Percentiles rank a stretch among this genome's conserved stretches.
Conservation (phyloP, 164 flowering plant genomes). For the Macadamia integrifolia region DNA sequence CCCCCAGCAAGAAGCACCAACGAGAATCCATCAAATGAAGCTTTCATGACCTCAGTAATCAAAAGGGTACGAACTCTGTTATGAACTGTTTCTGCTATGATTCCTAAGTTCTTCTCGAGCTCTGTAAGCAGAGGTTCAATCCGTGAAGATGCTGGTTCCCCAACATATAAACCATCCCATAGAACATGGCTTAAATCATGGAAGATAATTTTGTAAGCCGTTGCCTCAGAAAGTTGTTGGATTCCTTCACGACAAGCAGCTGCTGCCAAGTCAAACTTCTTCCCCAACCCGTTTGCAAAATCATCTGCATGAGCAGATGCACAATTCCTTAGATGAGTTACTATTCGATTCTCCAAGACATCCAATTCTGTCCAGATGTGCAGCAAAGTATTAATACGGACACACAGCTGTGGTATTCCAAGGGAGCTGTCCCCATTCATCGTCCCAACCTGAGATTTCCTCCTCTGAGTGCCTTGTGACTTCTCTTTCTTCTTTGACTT, state of each 20-base stretch:
- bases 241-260: conserved; percentile 71
- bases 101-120: conserved; percentile 57
- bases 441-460: conserved; percentile 57
- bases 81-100: conserved; percentile 53
- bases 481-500: conserved; percentile 83
- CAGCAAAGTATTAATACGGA: conserved; percentile 78
- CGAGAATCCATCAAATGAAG: conserved; percentile 81
- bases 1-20: conserved; percentile 87
- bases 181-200: conserved; percentile 60
- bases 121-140: conserved; percentile 68
- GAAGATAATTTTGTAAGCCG: conserved; percentile 72
- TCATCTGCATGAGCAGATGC: conserved; percentile 34
- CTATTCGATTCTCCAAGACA: conserved; percentile 43
- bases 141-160: conserved; percentile 54
- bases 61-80: conserved; percentile 59
- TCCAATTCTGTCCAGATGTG: conserved; percentile 57
- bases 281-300: conserved; percentile 33
- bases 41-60: conserved; percentile 75
- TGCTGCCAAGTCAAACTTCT: conserved; percentile 53
- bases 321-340: conserved; percentile 34
- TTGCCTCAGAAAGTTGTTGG: conserved; percentile 63
- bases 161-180: conserved; percentile 73
- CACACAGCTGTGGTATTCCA: conserved; percentile 62
- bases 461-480: conserved; percentile 31
- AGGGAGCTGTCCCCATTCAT: conserved; percentile 38